Evolutionary conservation across 2,329 filamentous ascomycete species (phyloP).

Genomic region (Trichophyton schoenleinii): DNA sequence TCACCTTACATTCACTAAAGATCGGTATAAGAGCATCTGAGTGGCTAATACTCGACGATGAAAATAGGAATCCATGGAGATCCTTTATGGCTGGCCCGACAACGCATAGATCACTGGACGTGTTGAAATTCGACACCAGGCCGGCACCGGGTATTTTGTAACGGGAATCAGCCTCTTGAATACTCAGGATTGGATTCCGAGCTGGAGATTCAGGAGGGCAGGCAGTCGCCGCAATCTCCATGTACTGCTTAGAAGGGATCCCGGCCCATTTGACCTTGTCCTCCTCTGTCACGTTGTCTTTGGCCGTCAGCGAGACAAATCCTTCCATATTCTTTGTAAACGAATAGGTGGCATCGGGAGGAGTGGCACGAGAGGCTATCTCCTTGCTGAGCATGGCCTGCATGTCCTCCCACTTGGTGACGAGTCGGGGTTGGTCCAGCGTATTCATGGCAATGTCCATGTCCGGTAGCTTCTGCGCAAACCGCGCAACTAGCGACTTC

Average conservation of each 20-base stretch:
- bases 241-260: slow-evolving; percentile 2
- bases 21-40: slow-evolving; percentile 36
- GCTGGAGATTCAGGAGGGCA: slow-evolving; percentile 26
- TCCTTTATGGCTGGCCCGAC: slow-evolving; percentile 32
- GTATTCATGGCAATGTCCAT: slow-evolving; percentile 4
- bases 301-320: neutral
- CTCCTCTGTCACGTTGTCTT: neutral
- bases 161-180: slow-evolving; percentile 24
- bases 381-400: neutral
- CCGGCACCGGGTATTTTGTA: slow-evolving; percentile 24
- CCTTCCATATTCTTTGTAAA: slow-evolving; percentile 1
- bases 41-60: slow-evolving; percentile 36
- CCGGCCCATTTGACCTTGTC: neutral
- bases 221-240: slow-evolving; percentile 9
- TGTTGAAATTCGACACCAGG: slow-evolving; percentile 38
- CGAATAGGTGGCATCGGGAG: neutral
- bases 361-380: neutral
- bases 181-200: slow-evolving; percentile 15
- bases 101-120: slow-evolving; percentile 34
- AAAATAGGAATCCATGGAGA: slow-evolving; percentile 38
- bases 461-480: neutral
- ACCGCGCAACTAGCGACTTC: neutral
- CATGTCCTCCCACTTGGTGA: slow-evolving; percentile 1
- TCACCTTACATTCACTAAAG: slow-evolving; percentile 40
- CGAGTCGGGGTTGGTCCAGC: neutral